Base-by-base conservation (phyloP, 805 yeast species). In the Teunomyces gatunensis region DNA sequence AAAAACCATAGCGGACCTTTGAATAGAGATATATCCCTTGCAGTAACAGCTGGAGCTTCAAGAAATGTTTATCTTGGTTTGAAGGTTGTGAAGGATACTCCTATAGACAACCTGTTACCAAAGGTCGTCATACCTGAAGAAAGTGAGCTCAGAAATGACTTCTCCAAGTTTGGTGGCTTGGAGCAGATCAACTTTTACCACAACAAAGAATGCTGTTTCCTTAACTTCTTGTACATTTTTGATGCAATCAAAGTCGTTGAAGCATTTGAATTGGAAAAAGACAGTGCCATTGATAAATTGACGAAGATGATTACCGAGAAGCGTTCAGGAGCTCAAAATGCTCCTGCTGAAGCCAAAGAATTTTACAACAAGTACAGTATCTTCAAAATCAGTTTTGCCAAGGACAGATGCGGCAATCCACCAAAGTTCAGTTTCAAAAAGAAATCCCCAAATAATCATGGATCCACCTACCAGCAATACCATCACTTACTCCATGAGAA, bases 361-460 rank as follows among this genome's bases (percentile, higher is more conserved):
- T 61, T 71, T 45, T 71, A 59, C 49, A 65, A 73, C 28, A 75
- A 74, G 53, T 87, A 86, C 57, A 56, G 57, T 36, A 68, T 73
- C 4, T 79, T 81, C 55, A 80, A 81, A 50, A 80, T 87, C 39
- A 78, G 80, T 43, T 87, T 77, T 64, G 95, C 89, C 40, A 84
- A 84, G 57, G 95, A 87, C 65, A 74, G 95, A 59, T 87, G 95
- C 69, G 95, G 86, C 2, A 85, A 85, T 58, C 88, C 79, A 28
- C 85, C 82, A 49, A 85, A 79, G 67, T 73, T 71, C 47, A 67
- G 68, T 54, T 67, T 61, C 63, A 75, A 65, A 61, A 81, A 71
- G 66, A 69, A 59, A 53, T 66, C 65, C 53, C 68, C 57, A 59
- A 72, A 60, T 30, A 40, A 47, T 23, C 27, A 32, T n/a, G 52